Base-by-base conservation (phyloP, 2,329 filamentous ascomycete species). In the Paecilomyces fulvus region DNA sequence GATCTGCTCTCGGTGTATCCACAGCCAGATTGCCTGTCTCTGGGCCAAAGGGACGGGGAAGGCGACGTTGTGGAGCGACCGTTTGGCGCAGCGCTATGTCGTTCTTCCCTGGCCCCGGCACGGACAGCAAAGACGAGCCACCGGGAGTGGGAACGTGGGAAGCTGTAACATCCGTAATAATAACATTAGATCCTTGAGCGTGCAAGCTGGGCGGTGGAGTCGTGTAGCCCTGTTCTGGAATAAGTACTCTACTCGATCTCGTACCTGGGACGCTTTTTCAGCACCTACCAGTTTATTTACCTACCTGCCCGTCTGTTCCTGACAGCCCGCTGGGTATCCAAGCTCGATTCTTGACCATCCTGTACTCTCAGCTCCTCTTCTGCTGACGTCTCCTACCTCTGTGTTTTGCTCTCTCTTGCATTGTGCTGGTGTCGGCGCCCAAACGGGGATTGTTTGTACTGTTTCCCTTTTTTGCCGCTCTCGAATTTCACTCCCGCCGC, bases 71-170 rank as follows among this genome's bases (percentile, higher is more conserved):
- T 69, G 66, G 67, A 69, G 25, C 63, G 64, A 59, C 62, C 67
- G 66, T 71, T 66, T 70, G 62, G 65, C 65, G 67, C 65, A 63
- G 58, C 61, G 67, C 67, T 65, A 64, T 63, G 63, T 65, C 61
- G 64, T 61, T 62, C 63, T 63, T 59, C 58, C 63, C 62, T 65
- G 59, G 61, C 54, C 58, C 59, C 58, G 55, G 61, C 63, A 55
- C 25, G 28, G 37, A 43, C 37, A 43, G 37, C 14, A 20, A 49
- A 21, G 48, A 49, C 48, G 58, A 59, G 58, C 56, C 58, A 61
- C 59, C 55, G 50, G 49, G 37, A 48, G 51, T 61, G 59, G 61
- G 59, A 63, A 63, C 61, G 58, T 63, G 61, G 56, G 53, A 59
- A 55, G 55, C 49, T 55, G 59, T 51, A 57, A 43, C 33, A 25